A percentile compares a stretch with the other conserved stretches of the same genome.
These are phyloP conservation scores for Malus orientalis DNA, from an alignment of 306 rosid species.

Conservation along the genomic window DNA sequence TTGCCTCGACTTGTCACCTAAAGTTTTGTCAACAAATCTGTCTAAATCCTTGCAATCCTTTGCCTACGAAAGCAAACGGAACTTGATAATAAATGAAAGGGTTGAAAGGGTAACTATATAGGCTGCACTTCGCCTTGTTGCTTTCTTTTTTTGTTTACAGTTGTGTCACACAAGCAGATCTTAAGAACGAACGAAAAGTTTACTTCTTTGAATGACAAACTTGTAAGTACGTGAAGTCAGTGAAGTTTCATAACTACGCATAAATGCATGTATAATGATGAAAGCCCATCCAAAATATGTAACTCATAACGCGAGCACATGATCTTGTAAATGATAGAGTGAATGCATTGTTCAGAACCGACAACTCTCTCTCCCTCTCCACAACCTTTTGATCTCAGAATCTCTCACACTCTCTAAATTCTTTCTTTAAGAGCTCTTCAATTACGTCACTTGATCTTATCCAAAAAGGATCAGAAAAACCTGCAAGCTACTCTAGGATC, in stretches of 20 bases:
- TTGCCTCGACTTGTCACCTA: conserved; percentile 22
- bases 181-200: background rate
- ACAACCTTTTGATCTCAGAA: too few relatives aligned
- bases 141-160: background rate
- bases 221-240: background rate
- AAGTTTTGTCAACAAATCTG: conserved; percentile 33
- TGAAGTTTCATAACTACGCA: too few relatives aligned
- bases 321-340: background rate
- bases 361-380: too few relatives aligned
- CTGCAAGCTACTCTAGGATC: too few relatives aligned
- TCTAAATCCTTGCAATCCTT: conserved; percentile 23
- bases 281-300: too few relatives aligned
- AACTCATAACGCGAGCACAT: background rate
- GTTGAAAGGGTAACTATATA: background rate
- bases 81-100: background rate
- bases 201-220: background rate
- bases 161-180: background rate
- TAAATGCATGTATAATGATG: too few relatives aligned
- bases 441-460: too few relatives aligned
- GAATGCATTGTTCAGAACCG: too few relatives aligned
- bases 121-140: background rate
- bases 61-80: conserved; percentile 25
- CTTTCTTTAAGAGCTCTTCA: too few relatives aligned
- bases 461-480: too few relatives aligned
- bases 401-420: too few relatives aligned